Base-by-base conservation (phyloP, 257 asterid species). In the Penstemon newberryi region DNA sequence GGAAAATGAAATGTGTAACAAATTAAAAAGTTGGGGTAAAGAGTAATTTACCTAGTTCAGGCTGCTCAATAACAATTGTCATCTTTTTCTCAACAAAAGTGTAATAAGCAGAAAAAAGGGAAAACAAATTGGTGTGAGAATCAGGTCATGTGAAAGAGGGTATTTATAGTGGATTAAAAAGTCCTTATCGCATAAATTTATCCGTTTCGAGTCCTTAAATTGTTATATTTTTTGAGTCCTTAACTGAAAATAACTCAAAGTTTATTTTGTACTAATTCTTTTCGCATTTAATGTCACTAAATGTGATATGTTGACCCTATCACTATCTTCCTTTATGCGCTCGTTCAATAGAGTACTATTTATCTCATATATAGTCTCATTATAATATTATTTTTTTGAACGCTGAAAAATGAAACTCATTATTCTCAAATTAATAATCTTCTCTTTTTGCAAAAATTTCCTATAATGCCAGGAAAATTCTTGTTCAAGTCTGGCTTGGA, bases 51-150 rank as follows among this genome's bases (percentile, higher is more conserved):
- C 96, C 95, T 5, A 44, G 70, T 0, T 81, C 75, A 9, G 82
- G 82, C 45, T 83, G 87, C 62, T 85, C 85, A 52, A 84, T 66
- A 66, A 78, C 81, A 71, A 87, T 84, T 3, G 95, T 85, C 95
- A 89, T 89, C 33, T 25, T 25, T 38, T 78, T 82, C 52, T 9
- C 60, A 38, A 49, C 3, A 52, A 67, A 63, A 44, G 12, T 0
- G 6, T 1, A 60, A 45, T 3, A 4, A 42, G 7, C 38, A 9
- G 33, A n/a, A 40, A n/a, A 40, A 45, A 56, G 2, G 61, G 18
- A 11, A 52, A 57, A 15, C 18, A 49, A 46, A n/a, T 36, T 73
- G 1, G 47, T 12, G 12, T 55, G 10, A 43, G 5, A 49, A 13
- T 25, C 33, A 42, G 25, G 2, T 3, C 12, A 51, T 12, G 43